Evolutionary conservation across 192 early-diverging fungal species (phyloP), one percentile per base, ranked within the genome.

Genomic region (Thamnidium elegans): DNA sequence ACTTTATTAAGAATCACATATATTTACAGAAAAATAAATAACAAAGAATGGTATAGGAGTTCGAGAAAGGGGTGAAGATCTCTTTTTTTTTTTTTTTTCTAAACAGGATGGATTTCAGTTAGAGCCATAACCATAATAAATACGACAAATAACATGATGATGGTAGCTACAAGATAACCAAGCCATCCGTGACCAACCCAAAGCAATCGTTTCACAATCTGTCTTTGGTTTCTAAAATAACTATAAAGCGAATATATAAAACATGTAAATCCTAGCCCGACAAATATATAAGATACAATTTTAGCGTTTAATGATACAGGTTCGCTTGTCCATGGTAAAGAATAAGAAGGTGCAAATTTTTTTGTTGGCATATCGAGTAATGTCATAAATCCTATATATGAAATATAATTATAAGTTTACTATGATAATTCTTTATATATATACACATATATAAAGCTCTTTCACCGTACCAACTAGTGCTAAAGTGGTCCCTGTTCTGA

Each of bases 401-500:
- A 26, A 17, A 7, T 10, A 15, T 1, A 44, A 1, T 0, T 7
- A 26, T 45, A 23, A 3, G 21, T 59, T 36, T 59, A 21, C 17
- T 39, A 39, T 39, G 36, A 10, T 10, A 39, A 39, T 39, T 39
- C 5, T 39, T 39, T 39, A 3, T 39, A 55, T 30, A 31, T 5
- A 3, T 54, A 7, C n/a, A 42, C 11, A 47, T 19, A 1, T 19
- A 15, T 19, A 48, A 5, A 15, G 26, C 44, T 48, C 8, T 48
- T 1, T 62, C 14, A 48, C 17, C 17, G 46, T 48, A 72, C 71
- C 71, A 20, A 72, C 39, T 17, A 67, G 19, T 9, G 46, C n/a
- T 46, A 72, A 36, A 10, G 65, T 72, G 19, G 67, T 72, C 42
- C 65, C 65, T 51, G 66, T 63, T 23, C 71, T 47, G 10, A 67